Evolutionary conservation across 1,139 yeast species (phyloP).

Genomic region (Yamadazyma diospyri): DNA sequence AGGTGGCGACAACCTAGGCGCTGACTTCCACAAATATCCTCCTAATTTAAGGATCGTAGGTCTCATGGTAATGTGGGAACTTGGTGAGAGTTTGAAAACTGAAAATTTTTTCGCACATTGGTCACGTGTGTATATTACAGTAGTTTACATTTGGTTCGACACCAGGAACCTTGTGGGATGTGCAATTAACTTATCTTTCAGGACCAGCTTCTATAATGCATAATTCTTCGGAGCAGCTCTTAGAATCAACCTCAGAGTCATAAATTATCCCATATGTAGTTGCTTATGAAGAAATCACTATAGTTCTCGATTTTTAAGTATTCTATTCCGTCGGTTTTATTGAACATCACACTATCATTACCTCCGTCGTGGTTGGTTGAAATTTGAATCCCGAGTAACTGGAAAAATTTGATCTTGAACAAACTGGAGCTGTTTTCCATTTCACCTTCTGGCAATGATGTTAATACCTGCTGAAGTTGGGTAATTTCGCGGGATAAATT

Average conservation of each 20-base stretch:
- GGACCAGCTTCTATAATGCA: too few relatives aligned
- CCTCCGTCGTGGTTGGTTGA: too few relatives aligned
- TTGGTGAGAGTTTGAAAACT: background rate
- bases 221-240: too few relatives aligned
- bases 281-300: conserved; percentile 61
- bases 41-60: conserved; percentile 40
- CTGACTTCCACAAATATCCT: conserved; percentile 79
- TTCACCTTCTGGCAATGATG: conserved; percentile 22
- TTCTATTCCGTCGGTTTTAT: conserved; percentile 51
- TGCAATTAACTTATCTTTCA: too few relatives aligned
- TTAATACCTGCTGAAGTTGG: conserved; percentile 20
- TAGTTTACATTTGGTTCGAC: too few relatives aligned
- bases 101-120: conserved; percentile 1
- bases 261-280: conserved; percentile 67
- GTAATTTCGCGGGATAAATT: conserved; percentile 33
- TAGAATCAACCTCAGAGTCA: too few relatives aligned
- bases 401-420: conserved; percentile 42
- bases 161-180: too few relatives aligned
- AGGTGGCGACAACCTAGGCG: conserved; percentile 66
- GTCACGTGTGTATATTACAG: too few relatives aligned
- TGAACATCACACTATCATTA: conserved; percentile 37
- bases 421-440: conserved; percentile 30
- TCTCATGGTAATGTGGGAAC: conserved; percentile 1
- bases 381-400: conserved; percentile 33
- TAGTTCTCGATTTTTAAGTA: conserved; percentile 57